Base-by-base conservation (phyloP, 345 rosid genomes). In the Aethionema arabicum region DNA sequence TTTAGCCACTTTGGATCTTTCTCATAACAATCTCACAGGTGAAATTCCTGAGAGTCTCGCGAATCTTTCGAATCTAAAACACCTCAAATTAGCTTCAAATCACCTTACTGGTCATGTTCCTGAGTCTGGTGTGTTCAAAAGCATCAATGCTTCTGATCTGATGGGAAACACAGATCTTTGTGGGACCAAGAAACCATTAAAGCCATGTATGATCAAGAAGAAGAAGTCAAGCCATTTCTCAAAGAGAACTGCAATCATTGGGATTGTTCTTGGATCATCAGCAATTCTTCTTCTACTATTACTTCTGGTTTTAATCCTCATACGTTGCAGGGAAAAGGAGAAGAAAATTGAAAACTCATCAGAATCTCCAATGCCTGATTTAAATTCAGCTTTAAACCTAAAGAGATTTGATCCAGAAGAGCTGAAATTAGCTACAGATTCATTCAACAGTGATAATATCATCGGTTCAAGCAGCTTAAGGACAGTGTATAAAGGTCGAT, bases 401-500 rank as follows among this genome's bases (percentile, higher is more conserved):
- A 83, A 37, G 68, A 83, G 96, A 78, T 88, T 80, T 50, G 74
- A 83, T 10, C 48, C 57, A 13, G 58, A 68, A 43, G 92, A 84
- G 50, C 9, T 91, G 31, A 88, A 86, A 54, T 47, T 11, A 50
- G 95, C 98, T 8, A 88, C 98, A 14, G 61, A 49, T 54, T 76
- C 54, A 50, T 91, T 88, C 80, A 72, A 77, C 47, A 65, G 43
- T 36, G 76, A 56, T 14, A 86, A 85, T 52, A 76, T 88, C 56
- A 70, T 86, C 7, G 95, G 96, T 6, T 45, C 83, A 35, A 86
- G 96, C 80, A 83, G 82, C 55, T 70, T 91, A 76, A 91, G 96
- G 66, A 86, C 88, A 0, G 96, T 91, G 31, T 91, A 88, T 81
- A 83, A 74, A 70, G 96, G 95, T 41, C 77, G 48, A 31, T 33